Percentiles rank a stretch among this genome's conserved stretches.
phyloP scores from a whole-genome alignment of 257 asterid species.

The Solanum pinnatisectum region DNA sequence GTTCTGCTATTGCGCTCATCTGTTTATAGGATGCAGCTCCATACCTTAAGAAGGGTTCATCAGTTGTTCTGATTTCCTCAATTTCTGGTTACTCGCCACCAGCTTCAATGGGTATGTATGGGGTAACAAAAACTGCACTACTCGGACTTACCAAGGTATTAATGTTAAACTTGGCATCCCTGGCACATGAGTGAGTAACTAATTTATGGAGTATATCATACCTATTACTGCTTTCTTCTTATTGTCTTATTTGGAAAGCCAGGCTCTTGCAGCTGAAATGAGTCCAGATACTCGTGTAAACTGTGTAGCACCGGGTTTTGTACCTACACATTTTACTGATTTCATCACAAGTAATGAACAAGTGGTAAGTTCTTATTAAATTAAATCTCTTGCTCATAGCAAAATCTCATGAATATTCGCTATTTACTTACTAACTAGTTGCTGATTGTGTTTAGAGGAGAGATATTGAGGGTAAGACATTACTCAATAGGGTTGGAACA shows the following conservation, averaged over 20 bases:
- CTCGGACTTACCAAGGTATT: constrained; percentile 86
- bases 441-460: constrained; percentile 36
- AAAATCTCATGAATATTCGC: neutral
- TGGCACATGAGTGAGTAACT: neutral
- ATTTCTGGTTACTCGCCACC: constrained; percentile 55
- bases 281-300: constrained; percentile 89
- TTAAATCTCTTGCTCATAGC: neutral
- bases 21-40: constrained; percentile 61
- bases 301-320: constrained; percentile 95
- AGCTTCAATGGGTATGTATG: constrained; percentile 69
- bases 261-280: constrained; percentile 94
- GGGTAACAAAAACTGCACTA: constrained; percentile 88
- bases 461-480: constrained; percentile 48
- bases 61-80: constrained; percentile 65
- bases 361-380: constrained; percentile 32
- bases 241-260: neutral
- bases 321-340: constrained; percentile 76
- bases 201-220: neutral
- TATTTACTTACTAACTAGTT: neutral
- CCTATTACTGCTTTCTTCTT: neutral
- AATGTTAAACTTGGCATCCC: neutral
- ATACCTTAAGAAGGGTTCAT: constrained; percentile 66
- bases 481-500: constrained; percentile 66
- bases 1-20: neutral
- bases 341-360: constrained; percentile 31